Evolutionary conservation across 2,329 filamentous ascomycete genomes (phyloP).

Genomic region (Stagonosporopsis rhizophila): DNA sequence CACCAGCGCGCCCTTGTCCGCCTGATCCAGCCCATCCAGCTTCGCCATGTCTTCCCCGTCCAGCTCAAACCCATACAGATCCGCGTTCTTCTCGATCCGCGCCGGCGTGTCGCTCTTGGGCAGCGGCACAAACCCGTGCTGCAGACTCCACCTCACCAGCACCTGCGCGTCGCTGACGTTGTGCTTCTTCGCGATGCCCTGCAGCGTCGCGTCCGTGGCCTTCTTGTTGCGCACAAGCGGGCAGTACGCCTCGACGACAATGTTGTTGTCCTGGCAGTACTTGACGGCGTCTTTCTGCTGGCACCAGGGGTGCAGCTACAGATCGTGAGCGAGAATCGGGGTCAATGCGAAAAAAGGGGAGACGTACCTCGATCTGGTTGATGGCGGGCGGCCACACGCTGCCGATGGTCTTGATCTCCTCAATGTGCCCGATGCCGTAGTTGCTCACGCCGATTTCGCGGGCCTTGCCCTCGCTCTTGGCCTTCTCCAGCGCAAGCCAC

Average conservation of each 20-base stretch:
- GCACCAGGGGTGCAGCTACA: constrained; percentile 73
- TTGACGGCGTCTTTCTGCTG: constrained; percentile 67
- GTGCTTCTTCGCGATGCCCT: constrained; percentile 73
- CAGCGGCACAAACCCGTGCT: constrained; percentile 65
- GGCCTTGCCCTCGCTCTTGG: constrained; percentile 65
- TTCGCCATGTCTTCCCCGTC: constrained; percentile 44
- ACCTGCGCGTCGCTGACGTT: constrained; percentile 78
- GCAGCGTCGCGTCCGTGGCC: constrained; percentile 71
- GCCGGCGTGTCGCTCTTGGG: constrained; percentile 50
- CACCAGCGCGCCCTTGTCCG: constrained; percentile 44
- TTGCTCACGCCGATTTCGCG: constrained; percentile 77
- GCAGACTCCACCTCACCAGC: constrained; percentile 79
- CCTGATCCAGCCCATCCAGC: constrained; percentile 46
- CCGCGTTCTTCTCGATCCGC: constrained; percentile 46
- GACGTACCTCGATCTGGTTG: constrained; percentile 74
- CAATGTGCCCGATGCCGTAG: constrained; percentile 70
- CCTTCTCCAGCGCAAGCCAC: constrained; percentile 71
- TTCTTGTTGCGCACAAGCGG: constrained; percentile 75
- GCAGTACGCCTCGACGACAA: constrained; percentile 69
- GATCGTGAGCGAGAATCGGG: too few relatives aligned
- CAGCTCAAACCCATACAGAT: constrained; percentile 48
- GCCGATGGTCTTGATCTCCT: constrained; percentile 72
- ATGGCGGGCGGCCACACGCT: constrained; percentile 72
- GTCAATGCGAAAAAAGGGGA: too few relatives aligned
- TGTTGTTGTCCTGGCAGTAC: constrained; percentile 65